Evolutionary conservation across 257 asterid species (phyloP), one percentile per base, ranked within the genome.

Genomic region (Solanum paucissectum): DNA sequence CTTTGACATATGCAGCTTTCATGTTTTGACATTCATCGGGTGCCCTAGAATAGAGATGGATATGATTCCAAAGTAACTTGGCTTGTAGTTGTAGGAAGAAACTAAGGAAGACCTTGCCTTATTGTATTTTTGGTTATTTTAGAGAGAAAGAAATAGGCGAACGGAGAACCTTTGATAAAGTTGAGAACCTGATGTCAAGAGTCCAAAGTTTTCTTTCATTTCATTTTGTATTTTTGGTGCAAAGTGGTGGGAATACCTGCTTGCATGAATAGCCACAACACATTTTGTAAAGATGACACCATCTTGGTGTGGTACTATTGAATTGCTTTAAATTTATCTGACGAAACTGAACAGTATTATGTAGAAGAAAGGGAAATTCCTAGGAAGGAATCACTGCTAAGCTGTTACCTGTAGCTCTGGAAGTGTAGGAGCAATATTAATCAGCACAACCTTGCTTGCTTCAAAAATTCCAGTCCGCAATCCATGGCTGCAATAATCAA

Each of bases 381-480:
- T 9, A 0, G 9, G 10, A 49, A 82, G 40, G 42, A 18, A 5
- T 38, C 85, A 82, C 40, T 46, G 42, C 27, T 46, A 68, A 87
- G 68, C 86, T 83, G 90, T 88, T 76, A 97, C 99, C 98, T 97
- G 99, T 44, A 97, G 85, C 64, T 97, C 99, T 69, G 98, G 98
- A 91, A 95, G 97, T 23, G 93, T 93, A 37, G 99, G 99, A 83
- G 99, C 99, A 90, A 96, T 86, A 90, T 93, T 95, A 86, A 97
- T 90, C 93, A 97, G 90, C 86, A 97, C 91, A 90, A 96, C 96
- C 93, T 92, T 97, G 98, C 97, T 95, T 85, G 97, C 99, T 94
- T 97, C 99, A 66, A 94, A 92, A 76, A 97, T 94, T 91, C 99
- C 99, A 44, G 99, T 97, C 89, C 99, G 93, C 89, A 97, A 92